Conservation (phyloP, 352 stramenopile genomes). For the Globisporangium nodosum region DNA sequence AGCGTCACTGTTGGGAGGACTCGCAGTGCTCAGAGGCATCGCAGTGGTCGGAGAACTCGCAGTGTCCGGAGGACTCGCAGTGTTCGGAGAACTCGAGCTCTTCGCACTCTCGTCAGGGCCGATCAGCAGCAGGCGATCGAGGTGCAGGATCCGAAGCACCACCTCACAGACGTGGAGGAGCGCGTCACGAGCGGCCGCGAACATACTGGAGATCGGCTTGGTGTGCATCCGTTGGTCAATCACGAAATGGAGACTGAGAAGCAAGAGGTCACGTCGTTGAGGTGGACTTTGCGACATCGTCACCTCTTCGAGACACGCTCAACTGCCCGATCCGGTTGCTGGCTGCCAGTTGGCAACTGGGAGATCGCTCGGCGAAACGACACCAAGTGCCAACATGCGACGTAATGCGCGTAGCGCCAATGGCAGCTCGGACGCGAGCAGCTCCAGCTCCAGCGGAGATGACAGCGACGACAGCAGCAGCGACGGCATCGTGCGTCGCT, state of each 20-base stretch:
- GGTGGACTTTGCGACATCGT: not conserved
- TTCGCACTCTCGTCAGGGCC: not conserved
- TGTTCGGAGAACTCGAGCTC: not conserved
- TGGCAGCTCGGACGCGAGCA: slow-evolving; percentile 19
- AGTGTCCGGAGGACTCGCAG: not conserved
- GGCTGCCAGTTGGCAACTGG: not conserved
- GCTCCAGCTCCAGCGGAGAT: slow-evolving; percentile 8
- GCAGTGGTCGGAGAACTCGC: not conserved
- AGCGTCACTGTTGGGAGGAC: not conserved
- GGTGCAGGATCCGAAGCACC: slow-evolving; percentile 18
- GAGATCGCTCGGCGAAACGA: not conserved
- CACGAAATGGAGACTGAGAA: not conserved
- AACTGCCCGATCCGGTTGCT: not conserved
- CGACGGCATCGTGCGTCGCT: slow-evolving; percentile 11
- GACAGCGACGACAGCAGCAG: slow-evolving; percentile 6
- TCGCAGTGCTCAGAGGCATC: not conserved
- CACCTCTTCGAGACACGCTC: not conserved
- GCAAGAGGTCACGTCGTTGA: not conserved
- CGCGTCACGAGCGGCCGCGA: slow-evolving; percentile 5
- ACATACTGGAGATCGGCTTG: not conserved
- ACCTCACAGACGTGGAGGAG: slow-evolving; percentile 10
- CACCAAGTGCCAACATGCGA: not conserved
- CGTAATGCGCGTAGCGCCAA: not conserved
- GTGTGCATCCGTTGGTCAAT: not conserved
- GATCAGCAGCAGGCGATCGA: slow-evolving; percentile 7